Conservation (phyloP, 345 rosid genomes). For the Anacardium occidentale region DNA sequence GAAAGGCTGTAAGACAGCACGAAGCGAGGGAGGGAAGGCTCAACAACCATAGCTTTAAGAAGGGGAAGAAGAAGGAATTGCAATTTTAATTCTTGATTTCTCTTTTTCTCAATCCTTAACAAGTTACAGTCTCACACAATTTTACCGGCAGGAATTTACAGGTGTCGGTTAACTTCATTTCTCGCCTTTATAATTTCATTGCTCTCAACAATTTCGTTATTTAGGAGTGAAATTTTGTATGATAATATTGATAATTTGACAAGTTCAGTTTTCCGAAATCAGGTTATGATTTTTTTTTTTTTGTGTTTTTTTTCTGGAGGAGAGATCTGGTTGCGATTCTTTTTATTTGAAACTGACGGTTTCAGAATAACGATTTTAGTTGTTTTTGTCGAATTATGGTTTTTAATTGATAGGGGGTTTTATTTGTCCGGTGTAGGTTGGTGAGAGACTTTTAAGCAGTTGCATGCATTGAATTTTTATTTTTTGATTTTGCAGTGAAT, state of each 20-base stretch:
- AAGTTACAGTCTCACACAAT: background rate
- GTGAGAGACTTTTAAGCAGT: background rate
- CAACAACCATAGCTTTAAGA: background rate
- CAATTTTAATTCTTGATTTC: background rate
- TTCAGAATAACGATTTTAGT: background rate
- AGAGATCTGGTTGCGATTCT: slow-evolving; percentile 10
- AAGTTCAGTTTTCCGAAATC: background rate
- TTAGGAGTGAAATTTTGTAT: background rate
- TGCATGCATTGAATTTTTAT: background rate
- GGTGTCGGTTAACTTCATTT: background rate
- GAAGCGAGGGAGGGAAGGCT: background rate
- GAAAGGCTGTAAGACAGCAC: background rate
- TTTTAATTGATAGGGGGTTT: background rate
- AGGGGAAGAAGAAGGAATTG: slow-evolving; percentile 20
- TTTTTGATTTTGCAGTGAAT: slow-evolving; percentile 3
- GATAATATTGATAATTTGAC: background rate
- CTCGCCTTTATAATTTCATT: background rate
- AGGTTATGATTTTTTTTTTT: background rate
- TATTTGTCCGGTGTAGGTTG: background rate
- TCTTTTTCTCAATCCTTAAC: background rate
- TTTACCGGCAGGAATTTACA: background rate
- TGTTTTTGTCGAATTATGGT: background rate
- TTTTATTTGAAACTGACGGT: background rate
- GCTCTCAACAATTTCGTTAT: background rate
- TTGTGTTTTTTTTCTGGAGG: background rate